Conservation (phyloP, 2,329 filamentous ascomycete genomes). For the Fusarium dimerum region DNA sequence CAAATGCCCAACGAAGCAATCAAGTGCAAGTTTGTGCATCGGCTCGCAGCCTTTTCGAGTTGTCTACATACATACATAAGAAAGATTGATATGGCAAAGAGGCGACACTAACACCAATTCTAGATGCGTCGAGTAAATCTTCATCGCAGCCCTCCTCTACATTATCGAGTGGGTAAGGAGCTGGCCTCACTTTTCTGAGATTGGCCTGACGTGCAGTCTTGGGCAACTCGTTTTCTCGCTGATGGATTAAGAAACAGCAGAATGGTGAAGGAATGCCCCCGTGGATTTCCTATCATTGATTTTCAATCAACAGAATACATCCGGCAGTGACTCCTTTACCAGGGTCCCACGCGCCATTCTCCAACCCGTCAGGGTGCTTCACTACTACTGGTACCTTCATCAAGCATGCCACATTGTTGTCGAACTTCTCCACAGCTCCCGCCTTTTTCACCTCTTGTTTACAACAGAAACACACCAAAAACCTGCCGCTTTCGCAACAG, state of each 20-base stretch:
- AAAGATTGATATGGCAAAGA: neutral
- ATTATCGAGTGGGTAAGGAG: neutral
- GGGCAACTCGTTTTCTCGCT: neutral
- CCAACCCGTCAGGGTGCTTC: conserved; percentile 10
- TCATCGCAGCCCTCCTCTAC: neutral
- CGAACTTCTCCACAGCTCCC: conserved; percentile 27
- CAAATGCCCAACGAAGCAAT: neutral
- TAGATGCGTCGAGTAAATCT: neutral
- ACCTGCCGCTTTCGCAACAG: conserved; percentile 26
- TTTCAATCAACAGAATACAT: too few relatives aligned
- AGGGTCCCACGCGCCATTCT: conserved; percentile 22
- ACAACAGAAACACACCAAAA: conserved; percentile 23
- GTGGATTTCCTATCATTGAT: too few relatives aligned
- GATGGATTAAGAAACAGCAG: neutral
- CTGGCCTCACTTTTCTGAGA: neutral
- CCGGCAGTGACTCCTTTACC: neutral
- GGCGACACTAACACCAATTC: neutral
- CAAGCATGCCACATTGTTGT: conserved; percentile 21
- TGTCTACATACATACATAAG: neutral
- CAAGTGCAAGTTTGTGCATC: neutral
- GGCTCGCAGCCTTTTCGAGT: neutral
- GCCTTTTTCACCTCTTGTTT: conserved; percentile 17
- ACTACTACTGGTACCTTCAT: neutral
- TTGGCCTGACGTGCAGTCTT: neutral
- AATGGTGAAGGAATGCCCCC: neutral